Percentiles rank a stretch among this genome's conserved stretches.
Conservation (phyloP, 2,329 filamentous ascomycete species). For the Neofusicoccum parvum region DNA sequence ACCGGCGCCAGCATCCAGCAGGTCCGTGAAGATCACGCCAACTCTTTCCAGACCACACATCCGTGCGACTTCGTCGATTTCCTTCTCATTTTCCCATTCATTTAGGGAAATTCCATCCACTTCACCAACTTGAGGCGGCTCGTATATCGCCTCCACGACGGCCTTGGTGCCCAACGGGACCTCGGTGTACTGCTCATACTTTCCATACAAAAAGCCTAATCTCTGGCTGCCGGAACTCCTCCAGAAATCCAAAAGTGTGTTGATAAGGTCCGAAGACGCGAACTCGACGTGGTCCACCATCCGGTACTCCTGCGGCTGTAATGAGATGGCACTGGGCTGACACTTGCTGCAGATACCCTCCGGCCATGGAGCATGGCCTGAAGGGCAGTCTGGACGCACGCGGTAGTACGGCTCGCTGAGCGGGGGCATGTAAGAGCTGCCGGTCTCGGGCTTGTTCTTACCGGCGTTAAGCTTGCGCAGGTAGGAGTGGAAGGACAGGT, state of each 20-base stretch:
- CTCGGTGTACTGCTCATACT: slow-evolving; percentile 86
- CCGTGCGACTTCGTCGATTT: slow-evolving; percentile 77
- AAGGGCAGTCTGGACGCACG: slow-evolving; percentile 85
- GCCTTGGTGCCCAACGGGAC: slow-evolving; percentile 94
- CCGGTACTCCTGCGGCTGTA: slow-evolving; percentile 90
- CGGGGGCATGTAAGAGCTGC: slow-evolving; percentile 93
- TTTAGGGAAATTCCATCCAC: slow-evolving; percentile 82
- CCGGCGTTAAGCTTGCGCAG: slow-evolving; percentile 92
- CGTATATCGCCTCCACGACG: slow-evolving; percentile 95
- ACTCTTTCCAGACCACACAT: slow-evolving; percentile 85
- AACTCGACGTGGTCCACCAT: slow-evolving; percentile 99
- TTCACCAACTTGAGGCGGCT: slow-evolving; percentile 89
- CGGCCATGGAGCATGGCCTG: slow-evolving; percentile 89
- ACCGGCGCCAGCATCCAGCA: slow-evolving; percentile 77
- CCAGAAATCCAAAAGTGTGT: slow-evolving; percentile 92
- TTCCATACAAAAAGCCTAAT: slow-evolving; percentile 87
- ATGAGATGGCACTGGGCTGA: slow-evolving; percentile 92
- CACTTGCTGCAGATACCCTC: slow-evolving; percentile 98
- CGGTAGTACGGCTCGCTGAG: slow-evolving; percentile 91
- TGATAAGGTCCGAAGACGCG: slow-evolving; percentile 78
- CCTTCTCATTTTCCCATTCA: slow-evolving; percentile 81
- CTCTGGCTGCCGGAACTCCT: slow-evolving; percentile 81
- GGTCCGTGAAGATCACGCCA: slow-evolving; percentile 92
- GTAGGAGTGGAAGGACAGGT: slow-evolving; percentile 93
- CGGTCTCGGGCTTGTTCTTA: slow-evolving; percentile 93